These are phyloP conservation scores for Blastocystis sp. DNA, from an alignment of 352 stramenopile species.

Conservation along the genomic window DNA sequence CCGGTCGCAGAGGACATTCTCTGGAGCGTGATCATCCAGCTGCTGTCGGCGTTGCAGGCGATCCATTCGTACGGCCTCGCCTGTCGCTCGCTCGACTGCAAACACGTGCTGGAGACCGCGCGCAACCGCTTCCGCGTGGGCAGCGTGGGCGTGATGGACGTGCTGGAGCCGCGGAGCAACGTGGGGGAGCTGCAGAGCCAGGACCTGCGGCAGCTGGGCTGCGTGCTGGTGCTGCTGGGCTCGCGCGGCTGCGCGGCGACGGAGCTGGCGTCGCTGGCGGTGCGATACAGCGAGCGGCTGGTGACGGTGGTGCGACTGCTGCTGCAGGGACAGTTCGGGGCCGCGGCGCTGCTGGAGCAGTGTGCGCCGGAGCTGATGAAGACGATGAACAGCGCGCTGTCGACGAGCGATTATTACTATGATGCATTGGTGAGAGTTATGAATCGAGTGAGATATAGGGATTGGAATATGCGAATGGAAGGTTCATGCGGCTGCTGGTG, in stretches of 20 bases:
- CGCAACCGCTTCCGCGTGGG: slow-evolving; percentile 69
- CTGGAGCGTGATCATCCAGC: slow-evolving; percentile 69
- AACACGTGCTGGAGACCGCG: slow-evolving; percentile 67
- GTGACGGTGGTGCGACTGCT: not conserved
- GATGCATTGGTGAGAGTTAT: slow-evolving; percentile 62
- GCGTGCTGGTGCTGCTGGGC: slow-evolving; percentile 58
- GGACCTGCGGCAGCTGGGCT: slow-evolving; percentile 67
- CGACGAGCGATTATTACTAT: slow-evolving; percentile 14
- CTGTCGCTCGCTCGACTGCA: slow-evolving; percentile 66
- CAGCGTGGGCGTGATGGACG: slow-evolving; percentile 70
- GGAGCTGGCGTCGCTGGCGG: not conserved
- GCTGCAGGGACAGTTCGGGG: not conserved
- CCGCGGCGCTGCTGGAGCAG: not conserved
- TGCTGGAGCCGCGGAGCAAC: slow-evolving; percentile 70
- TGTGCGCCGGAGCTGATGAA: slow-evolving; percentile 25
- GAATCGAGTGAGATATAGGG: slow-evolving; percentile 63
- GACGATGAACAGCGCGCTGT: slow-evolving; percentile 49
- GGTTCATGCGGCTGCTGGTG: slow-evolving; percentile 68
- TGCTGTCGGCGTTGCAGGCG: slow-evolving; percentile 62
- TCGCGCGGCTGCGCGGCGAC: not conserved
- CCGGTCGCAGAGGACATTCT: slow-evolving; percentile 66
- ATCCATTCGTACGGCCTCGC: slow-evolving; percentile 66
- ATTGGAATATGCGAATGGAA: slow-evolving; percentile 71
- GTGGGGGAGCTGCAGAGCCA: slow-evolving; percentile 68
- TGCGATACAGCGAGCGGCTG: slow-evolving; percentile 27